Percentiles rank a stretch among this genome's conserved stretches.
Evolutionary conservation across 176 grass and related monocot genomes (phyloP).

Genomic region (Paspalum vaginatum): DNA sequence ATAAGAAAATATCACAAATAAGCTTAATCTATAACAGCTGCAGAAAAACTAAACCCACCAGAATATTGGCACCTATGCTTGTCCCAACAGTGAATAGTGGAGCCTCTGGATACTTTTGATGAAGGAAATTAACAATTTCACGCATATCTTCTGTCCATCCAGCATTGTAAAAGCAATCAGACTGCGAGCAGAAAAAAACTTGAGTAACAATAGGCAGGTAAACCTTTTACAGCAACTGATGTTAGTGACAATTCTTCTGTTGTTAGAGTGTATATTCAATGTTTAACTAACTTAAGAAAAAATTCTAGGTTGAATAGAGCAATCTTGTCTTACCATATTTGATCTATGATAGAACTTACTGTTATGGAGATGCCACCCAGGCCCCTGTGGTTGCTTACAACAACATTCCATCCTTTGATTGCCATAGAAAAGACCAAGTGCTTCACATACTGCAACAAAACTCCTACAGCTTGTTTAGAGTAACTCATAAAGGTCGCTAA

Average conservation of each 20-base stretch:
- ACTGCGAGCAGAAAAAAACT: conserved; percentile 54
- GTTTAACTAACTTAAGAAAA: not conserved
- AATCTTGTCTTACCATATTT: not conserved
- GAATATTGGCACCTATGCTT: conserved; percentile 94
- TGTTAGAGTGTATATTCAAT: conserved; percentile 15
- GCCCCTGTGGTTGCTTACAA: conserved; percentile 91
- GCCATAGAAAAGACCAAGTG: conserved; percentile 79
- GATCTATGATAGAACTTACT: conserved; percentile 56
- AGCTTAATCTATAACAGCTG: not conserved
- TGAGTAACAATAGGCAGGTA: conserved; percentile 11
- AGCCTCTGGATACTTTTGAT: conserved; percentile 70
- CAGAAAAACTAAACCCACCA: conserved; percentile 55
- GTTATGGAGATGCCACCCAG: conserved; percentile 96
- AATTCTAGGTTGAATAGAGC: not conserved
- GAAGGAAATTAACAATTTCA: conserved; percentile 90
- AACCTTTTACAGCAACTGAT: conserved; percentile 14
- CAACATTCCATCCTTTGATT: conserved; percentile 80
- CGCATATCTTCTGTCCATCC: conserved; percentile 96
- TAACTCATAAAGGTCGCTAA: conserved; percentile 15
- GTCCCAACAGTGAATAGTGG: conserved; percentile 89
- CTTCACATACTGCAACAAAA: conserved; percentile 81
- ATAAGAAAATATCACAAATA: conserved; percentile 5
- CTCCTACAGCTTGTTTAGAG: conserved; percentile 26
- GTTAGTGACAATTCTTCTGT: not conserved
- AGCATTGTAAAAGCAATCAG: conserved; percentile 97